phyloP scores from a whole-genome alignment of 2,329 filamentous ascomycete genomes.

The Rutstroemia sp. region DNA sequence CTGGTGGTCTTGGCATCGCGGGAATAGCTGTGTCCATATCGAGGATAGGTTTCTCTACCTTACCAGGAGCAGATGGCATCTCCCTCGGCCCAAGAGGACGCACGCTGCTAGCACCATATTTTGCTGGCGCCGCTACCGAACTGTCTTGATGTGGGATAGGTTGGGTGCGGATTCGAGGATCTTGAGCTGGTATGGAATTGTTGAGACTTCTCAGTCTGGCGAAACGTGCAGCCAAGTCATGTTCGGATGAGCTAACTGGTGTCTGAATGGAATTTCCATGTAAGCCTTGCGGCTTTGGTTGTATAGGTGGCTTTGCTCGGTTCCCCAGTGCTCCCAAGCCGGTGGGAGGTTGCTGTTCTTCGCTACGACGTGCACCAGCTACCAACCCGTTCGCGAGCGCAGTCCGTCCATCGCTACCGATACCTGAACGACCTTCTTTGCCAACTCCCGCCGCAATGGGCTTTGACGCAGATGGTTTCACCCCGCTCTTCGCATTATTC shows the following conservation, averaged over 20 bases:
- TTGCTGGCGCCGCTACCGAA: background rate
- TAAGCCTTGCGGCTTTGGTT: slow-evolving; percentile 61
- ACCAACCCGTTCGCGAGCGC: background rate
- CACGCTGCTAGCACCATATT: slow-evolving; percentile 7
- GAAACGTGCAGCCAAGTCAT: slow-evolving; percentile 50
- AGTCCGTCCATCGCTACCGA: background rate
- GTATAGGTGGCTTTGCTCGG: slow-evolving; percentile 35
- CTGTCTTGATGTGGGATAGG: slow-evolving; percentile 34
- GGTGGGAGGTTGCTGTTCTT: background rate
- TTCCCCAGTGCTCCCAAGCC: background rate
- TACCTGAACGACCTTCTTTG: slow-evolving; percentile 6
- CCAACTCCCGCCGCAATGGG: slow-evolving; percentile 5
- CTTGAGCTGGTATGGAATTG: slow-evolving; percentile 37
- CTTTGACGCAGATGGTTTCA: slow-evolving; percentile 24
- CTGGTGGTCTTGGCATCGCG: slow-evolving; percentile 28
- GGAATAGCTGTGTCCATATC: slow-evolving; percentile 20
- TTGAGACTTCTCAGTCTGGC: slow-evolving; percentile 41
- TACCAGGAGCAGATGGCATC: slow-evolving; percentile 22
- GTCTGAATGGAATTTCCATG: slow-evolving; percentile 45
- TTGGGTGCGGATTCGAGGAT: slow-evolving; percentile 46
- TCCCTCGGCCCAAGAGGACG: slow-evolving; percentile 24
- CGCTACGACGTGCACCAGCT: background rate
- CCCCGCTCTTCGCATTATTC: slow-evolving; percentile 56
- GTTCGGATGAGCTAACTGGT: slow-evolving; percentile 22
- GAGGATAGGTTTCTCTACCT: slow-evolving; percentile 16